Evolutionary conservation across 352 stramenopile species (phyloP).

Genomic region (Pythium folliculosum): DNA sequence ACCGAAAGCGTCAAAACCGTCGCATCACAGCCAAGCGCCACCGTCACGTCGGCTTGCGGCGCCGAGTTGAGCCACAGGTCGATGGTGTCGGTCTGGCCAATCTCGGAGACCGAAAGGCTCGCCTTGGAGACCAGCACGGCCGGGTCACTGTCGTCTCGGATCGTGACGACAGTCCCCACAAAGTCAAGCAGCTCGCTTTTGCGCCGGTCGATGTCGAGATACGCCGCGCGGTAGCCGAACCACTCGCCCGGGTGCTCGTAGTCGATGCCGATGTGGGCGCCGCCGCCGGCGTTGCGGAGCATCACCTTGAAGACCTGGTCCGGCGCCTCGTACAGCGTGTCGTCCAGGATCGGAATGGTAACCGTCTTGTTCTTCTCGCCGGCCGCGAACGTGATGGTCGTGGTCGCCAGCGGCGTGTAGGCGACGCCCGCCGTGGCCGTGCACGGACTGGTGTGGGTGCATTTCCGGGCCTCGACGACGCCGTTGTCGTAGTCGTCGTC

Average conservation of each 20-base stretch:
- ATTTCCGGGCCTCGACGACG: conserved; percentile 46
- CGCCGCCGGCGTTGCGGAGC: conserved; percentile 45
- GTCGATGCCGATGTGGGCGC: conserved; percentile 61
- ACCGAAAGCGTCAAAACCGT: conserved; percentile 26
- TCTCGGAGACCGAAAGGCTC: conserved; percentile 66
- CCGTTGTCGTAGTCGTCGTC: conserved; percentile 59
- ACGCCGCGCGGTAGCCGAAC: conserved; percentile 39
- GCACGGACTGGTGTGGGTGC: conserved; percentile 68
- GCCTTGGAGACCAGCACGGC: conserved; percentile 67
- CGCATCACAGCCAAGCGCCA: conserved; percentile 26
- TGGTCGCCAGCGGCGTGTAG: conserved; percentile 52
- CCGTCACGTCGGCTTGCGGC: conserved; percentile 42
- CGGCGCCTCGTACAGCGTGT: conserved; percentile 65
- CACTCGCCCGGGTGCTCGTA: conserved; percentile 65
- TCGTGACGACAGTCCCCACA: conserved; percentile 67
- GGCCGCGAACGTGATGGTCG: conserved; percentile 52
- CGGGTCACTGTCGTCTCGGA: conserved; percentile 62
- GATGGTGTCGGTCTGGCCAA: conserved; percentile 59
- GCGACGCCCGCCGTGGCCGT: conserved; percentile 43
- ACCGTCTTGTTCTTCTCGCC: conserved; percentile 46
- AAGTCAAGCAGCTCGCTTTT: conserved; percentile 48
- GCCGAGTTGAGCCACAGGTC: conserved; percentile 51
- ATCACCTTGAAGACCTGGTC: conserved; percentile 66
- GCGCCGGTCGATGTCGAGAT: conserved; percentile 45
- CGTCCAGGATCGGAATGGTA: conserved; percentile 53